These are phyloP conservation scores for Fraxinus pennsylvanica DNA, from an alignment of 257 asterid genomes.

Conservation along the genomic window DNA sequence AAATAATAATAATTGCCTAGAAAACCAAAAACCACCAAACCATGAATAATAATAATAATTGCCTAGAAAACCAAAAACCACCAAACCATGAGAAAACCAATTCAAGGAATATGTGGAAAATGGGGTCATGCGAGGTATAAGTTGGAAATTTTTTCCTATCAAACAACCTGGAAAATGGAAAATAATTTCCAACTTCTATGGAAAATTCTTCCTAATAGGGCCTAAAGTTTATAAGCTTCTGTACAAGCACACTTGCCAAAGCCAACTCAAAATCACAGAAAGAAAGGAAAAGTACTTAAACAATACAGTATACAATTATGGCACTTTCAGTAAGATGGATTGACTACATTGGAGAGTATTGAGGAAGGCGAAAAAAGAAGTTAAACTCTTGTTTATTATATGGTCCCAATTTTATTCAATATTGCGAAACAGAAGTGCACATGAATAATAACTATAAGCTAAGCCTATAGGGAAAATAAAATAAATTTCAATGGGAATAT, in stretches of 20 bases:
- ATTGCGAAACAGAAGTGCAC: neutral
- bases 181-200: too few species aligned
- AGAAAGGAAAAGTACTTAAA: neutral
- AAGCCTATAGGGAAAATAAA: too few species aligned
- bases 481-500: neutral
- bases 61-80: too few species aligned
- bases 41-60: too few species aligned
- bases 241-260: neutral
- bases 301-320: neutral
- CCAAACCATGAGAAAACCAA: too few species aligned
- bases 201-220: too few species aligned
- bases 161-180: too few species aligned
- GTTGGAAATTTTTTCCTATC: too few species aligned
- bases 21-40: too few species aligned
- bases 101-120: too few species aligned
- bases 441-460: neutral
- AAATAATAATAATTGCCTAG: too few species aligned
- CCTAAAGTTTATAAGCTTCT: neutral
- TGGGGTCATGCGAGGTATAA: too few species aligned
- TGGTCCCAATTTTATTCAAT: neutral
- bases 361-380: neutral
- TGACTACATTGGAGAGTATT: neutral
- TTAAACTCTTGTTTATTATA: neutral
- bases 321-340: neutral
- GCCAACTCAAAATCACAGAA: neutral